Evolutionary conservation across 75 land plant species (phyloP), one percentile per base, ranked within the genome.

Genomic region (Selaginella tamariscina): DNA sequence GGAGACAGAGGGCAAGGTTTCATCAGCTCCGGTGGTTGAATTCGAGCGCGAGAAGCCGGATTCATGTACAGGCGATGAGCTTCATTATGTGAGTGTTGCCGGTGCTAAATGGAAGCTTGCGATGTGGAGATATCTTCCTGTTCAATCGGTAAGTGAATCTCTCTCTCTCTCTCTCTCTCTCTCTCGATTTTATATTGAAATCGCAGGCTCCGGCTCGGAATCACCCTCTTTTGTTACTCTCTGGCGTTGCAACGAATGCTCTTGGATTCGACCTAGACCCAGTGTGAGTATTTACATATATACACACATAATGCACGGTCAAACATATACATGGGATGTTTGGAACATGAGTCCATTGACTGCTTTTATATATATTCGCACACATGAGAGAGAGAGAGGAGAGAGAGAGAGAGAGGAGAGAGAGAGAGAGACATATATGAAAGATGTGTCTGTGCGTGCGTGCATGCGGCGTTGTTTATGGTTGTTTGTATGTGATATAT

Each of bases 201-300:
- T 27, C 0, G 60, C 67, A 95, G 99, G 91, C 85, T 11, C 85
- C 91, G 24, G 29, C 63, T 30, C 82, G 99, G 71, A 95, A 87
- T 78, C 99, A 95, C 81, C 99, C 99, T 18, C 68, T 95, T 71
- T 65, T 95, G 79, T 75, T 95, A 31, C 73, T 95, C 32, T 95
- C 99, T 23, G 99, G 99, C 11, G 91, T 95, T 32, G 99, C 88
- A 28, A 95, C 99, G 15, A 95, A 95, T 76, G 99, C 99, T 1
- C 86, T 91, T 65, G 99, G 96, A 31, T 95, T 79, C 65, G 99
- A 95, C 80, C 86, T 95, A 24, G 79, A 96, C 56, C 88, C 20
- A 86, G 67, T 78, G 99, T 95, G 74, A 73, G 76, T 75, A n/a
- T n/a, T n/a, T n/a, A n/a, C n/a, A n/a, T n/a, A n/a, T n/a, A n/a